These are phyloP conservation scores for Kazachstania kunashirensis DNA, from an alignment of 805 yeast species.

Conservation along the genomic window DNA sequence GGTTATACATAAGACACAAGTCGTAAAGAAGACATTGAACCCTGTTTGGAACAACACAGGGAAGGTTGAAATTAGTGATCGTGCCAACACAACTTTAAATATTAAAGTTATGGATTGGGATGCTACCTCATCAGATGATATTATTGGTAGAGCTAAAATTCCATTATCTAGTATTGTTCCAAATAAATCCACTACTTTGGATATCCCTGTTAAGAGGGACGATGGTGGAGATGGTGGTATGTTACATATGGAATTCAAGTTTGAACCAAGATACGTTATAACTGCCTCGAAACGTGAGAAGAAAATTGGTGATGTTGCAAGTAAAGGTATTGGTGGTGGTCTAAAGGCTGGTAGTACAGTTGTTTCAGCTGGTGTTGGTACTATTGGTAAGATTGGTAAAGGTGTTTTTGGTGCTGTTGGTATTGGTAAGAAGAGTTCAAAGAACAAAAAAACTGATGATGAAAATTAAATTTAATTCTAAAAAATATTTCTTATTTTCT, in stretches of 20 bases:
- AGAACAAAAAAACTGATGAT: constrained; percentile 1
- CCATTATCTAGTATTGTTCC: constrained; percentile 48
- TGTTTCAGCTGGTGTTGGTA: constrained; percentile 37
- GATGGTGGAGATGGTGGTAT: constrained; percentile 47
- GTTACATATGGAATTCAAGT: constrained; percentile 47
- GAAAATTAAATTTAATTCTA: too few relatives aligned
- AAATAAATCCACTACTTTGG: constrained; percentile 37
- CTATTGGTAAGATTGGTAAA: constrained; percentile 25
- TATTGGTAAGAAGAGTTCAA: constrained; percentile 5
- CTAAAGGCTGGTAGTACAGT: constrained; percentile 36
- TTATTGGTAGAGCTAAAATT: constrained; percentile 55
- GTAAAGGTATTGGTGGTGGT: constrained; percentile 40
- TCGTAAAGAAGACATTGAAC: constrained; percentile 73
- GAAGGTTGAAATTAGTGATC: constrained; percentile 45
- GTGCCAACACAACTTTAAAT: constrained; percentile 48
- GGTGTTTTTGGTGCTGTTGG: constrained; percentile 13
- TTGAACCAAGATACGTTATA: constrained; percentile 63
- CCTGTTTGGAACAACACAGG: constrained; percentile 84
- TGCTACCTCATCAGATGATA: constrained; percentile 79
- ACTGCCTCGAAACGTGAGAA: constrained; percentile 32
- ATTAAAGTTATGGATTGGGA: constrained; percentile 83
- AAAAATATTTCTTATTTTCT: too few relatives aligned
- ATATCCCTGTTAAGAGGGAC: constrained; percentile 35
- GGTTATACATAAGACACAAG: constrained; percentile 61
- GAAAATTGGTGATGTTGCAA: constrained; percentile 40